phyloP scores from a whole-genome alignment of 139 green algal species.

The Asterochloris erici region DNA sequence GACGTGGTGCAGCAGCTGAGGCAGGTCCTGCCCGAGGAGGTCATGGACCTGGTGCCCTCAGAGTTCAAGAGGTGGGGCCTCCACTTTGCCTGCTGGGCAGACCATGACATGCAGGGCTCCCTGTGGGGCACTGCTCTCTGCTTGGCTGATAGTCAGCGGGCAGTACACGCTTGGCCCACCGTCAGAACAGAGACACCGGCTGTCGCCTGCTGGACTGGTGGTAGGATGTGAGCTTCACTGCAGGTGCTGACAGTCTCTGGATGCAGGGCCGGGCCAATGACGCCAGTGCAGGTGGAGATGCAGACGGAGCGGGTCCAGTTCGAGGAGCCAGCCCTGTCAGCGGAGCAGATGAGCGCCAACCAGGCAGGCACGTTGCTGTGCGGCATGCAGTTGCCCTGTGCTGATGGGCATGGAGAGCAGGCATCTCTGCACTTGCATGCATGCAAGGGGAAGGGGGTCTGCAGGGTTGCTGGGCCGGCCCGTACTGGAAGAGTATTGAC shows the following conservation, averaged over 20 bases:
- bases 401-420: not conserved
- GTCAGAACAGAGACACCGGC: no score
- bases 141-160: no score
- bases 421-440: not conserved
- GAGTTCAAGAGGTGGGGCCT: not conserved
- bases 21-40: slow-evolving; percentile 14
- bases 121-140: no score
- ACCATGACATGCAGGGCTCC: not conserved
- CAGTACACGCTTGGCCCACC: no score
- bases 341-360: slow-evolving; percentile 6
- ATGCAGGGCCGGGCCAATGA: not conserved
- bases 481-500: not conserved
- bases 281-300: not conserved
- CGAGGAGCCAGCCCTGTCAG: slow-evolving; percentile 5
- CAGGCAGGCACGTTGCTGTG: not conserved
- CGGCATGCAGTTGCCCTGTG: not conserved
- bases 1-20: slow-evolving; percentile 36
- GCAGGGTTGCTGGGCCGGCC: not conserved
- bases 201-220: no score
- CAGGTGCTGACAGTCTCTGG: not conserved
- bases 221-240: no score
- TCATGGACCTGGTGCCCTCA: not conserved
- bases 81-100: not conserved
- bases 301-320: not conserved
- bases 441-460: not conserved